Evolutionary conservation across 768 basidiomycete species (phyloP), one percentile per base, ranked within the genome.

Genomic region (Boletus pseudo-olivaceus): DNA sequence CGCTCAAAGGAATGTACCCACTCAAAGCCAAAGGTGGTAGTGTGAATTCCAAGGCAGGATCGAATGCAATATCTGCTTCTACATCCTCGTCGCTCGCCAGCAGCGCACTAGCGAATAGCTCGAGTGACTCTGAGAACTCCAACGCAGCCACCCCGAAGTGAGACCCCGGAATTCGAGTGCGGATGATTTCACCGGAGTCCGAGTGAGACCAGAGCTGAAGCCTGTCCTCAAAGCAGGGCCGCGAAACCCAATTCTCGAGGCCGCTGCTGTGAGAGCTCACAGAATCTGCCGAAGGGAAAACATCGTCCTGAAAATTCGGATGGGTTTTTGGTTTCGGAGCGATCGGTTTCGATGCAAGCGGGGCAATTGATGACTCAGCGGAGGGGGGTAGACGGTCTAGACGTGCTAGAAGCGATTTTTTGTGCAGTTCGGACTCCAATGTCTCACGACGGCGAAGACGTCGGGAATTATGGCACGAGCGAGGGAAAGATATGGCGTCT

Each of bases 141-240:
- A 91, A 76, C 42, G 82, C 82, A 41, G 88, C 84, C 42, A 90
- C 84, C 33, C 83, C 86, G 20, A 81, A 67, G 30, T 75, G 67
- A 17, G 78, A 72, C 47, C 83, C 78, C 32, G 74, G 62, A 43
- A 87, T 76, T 17, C 72, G 75, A 32, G 64, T 58, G 45, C 66
- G 57, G 17, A 68, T 67, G 34, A 73, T 55, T 19, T 73, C 63
- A 35, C 78, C 66, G 12, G 67, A 74, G 19, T 74, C 74, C 23
- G 69, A 64, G 4, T 75, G 74, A 12, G 78, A 68, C 74, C 83
- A 87, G 5, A 88, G 73, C 27, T 74, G 69, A 57, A 80, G 72
- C 32, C 88, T 76, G 52, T 91, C 87, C 68, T 92, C 89, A 66
- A 88, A 90, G 64, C 85, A 86, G 26, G 86, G 84, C 4, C 89